phyloP scores from a whole-genome alignment of 768 basidiomycete species.

The Austroboletus eburneus region DNA sequence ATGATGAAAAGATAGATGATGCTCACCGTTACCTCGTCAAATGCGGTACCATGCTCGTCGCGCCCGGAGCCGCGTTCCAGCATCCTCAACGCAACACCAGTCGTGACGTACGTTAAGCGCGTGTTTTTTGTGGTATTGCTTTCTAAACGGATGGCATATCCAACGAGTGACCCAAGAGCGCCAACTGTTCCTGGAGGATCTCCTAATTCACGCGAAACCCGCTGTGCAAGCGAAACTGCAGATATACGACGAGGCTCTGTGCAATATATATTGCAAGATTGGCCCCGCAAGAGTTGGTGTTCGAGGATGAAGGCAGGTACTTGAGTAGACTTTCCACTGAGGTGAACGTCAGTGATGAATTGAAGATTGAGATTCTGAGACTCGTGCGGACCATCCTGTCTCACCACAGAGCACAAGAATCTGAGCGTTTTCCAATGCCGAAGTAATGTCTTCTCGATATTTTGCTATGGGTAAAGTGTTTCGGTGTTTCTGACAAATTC shows the following conservation, averaged over 20 bases:
- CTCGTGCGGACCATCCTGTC: conserved; percentile 61
- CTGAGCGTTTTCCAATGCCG: conserved; percentile 67
- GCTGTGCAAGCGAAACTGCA: conserved; percentile 91
- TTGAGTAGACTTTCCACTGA: conserved; percentile 95
- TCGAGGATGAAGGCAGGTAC: conserved; percentile 93
- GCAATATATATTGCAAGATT: conserved; percentile 85
- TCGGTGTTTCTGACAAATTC: conserved; percentile 55
- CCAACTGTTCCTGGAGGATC: conserved; percentile 79
- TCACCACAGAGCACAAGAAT: conserved; percentile 85
- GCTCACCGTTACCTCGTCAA: conserved; percentile 91
- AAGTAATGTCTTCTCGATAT: conserved; percentile 70
- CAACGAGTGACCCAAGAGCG: conserved; percentile 73
- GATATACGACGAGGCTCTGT: conserved; percentile 96
- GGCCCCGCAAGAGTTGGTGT: conserved; percentile 76
- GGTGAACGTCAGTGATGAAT: conserved; percentile 4
- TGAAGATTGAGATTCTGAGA: conserved; percentile 32
- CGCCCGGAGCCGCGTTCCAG: conserved; percentile 78
- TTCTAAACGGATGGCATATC: conserved; percentile 93
- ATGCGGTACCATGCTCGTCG: conserved; percentile 69
- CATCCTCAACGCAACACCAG: conserved; percentile 96
- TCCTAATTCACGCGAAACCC: conserved; percentile 89
- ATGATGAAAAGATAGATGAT: conserved; percentile 2
- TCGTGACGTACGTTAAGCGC: conserved; percentile 79
- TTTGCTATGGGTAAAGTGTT: conserved; percentile 80
- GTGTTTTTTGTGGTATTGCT: conserved; percentile 80